phyloP scores from a whole-genome alignment of 352 stramenopile genomes.

The Globisporangium megalacanthum region DNA sequence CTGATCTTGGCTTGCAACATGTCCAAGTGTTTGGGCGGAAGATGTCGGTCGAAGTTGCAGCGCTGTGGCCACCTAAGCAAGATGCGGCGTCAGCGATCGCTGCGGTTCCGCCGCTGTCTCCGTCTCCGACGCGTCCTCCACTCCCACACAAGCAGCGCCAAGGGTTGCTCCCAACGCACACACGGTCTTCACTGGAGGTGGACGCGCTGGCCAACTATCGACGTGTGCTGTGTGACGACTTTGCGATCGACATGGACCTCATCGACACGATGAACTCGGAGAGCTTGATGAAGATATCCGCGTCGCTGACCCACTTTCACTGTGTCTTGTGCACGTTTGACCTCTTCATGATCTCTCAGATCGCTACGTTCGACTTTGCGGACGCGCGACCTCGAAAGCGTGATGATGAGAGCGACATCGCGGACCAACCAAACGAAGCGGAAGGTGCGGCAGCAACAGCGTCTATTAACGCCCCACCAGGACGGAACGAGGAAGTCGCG shows the following conservation, averaged over 20 bases:
- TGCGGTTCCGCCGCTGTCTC: conserved; percentile 15
- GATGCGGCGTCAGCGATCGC: conserved; percentile 4
- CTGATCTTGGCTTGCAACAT: conserved; percentile 33
- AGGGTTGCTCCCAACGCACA: background rate
- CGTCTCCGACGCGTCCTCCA: conserved; percentile 16
- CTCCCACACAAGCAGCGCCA: background rate
- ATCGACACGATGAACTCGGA: conserved; percentile 42
- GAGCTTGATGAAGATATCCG: conserved; percentile 36
- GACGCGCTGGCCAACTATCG: conserved; percentile 26
- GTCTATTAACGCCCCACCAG: background rate
- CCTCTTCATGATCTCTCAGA: conserved; percentile 30
- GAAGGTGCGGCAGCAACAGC: background rate
- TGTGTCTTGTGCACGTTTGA: conserved; percentile 61
- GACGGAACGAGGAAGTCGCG: conserved; percentile 15
- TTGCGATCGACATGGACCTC: conserved; percentile 61
- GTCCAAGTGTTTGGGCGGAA: conserved; percentile 64
- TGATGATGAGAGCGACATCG: background rate
- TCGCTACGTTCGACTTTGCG: conserved; percentile 9
- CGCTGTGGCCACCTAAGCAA: conserved; percentile 44
- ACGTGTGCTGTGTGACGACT: conserved; percentile 67
- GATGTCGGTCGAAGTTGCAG: conserved; percentile 58
- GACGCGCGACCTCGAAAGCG: conserved; percentile 2
- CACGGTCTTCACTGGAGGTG: background rate
- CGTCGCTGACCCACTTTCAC: conserved; percentile 66
- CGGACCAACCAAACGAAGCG: background rate